Base-by-base conservation (phyloP, 2,329 filamentous ascomycete genomes). In the Pseudocercospora musae region DNA sequence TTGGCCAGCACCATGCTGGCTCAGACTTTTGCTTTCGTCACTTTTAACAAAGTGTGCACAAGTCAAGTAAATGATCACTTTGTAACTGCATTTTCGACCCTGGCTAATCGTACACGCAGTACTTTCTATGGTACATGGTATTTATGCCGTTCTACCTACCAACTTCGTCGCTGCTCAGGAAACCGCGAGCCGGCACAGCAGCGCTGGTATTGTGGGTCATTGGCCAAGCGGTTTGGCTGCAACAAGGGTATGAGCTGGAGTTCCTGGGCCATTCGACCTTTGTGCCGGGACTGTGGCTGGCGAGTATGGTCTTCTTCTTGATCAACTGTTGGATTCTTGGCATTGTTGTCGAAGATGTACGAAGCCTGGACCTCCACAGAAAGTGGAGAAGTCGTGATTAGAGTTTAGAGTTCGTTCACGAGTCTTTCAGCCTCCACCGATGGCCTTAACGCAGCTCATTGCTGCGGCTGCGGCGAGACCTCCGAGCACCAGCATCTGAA, bases 21-120 rank as follows among this genome's bases (percentile, higher is more conserved):
- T 3, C 95, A 99, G 78, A 98, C 95, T 0, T 96, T 97, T 78
- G 91, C 94, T 0, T 99, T 99, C 77, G 95, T 98, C 3, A 89
- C 92, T 0, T 98, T 98, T 71, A 99, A 99, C 80, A 99, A 99
- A 80, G 95, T 99, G 65, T 98, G 94, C 83, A 99, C 95, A 2
- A 96, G 92, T 72, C 94, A 98, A 84, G 92, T 95, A 84, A 66
- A 83, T 73, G 13, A 8, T 23, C 27, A 18, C 15, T 13, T 23
- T 8, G 18, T 21, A n/a, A 33, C 13, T 29, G 31, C 48, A 15
- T 25, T 49, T 40, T 50, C 52, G n/a, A 13, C n/a, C 29, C 13
- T 3, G 42, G 57, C 63, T 68, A 54, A 69, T 54, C n/a, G 21
- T 60, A 44, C 23, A 33, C 33, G 4, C 55, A 96, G 92, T 99